phyloP scores from a whole-genome alignment of 345 rosid species.

The Raphanus sativus region DNA sequence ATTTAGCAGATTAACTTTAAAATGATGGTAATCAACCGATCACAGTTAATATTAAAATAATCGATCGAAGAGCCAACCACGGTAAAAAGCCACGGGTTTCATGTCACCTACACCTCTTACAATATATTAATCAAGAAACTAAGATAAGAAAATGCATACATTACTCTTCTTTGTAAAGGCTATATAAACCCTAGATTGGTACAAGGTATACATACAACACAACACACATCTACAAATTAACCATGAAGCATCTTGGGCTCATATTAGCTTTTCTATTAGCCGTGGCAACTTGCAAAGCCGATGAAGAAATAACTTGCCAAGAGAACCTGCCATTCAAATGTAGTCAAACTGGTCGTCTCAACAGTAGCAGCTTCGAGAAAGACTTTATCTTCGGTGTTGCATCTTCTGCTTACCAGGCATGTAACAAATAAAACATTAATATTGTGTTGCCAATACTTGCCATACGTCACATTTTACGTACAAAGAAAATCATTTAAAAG shows the following conservation, averaged over 20 bases:
- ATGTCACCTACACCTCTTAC: constrained; percentile 23
- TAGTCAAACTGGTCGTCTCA: neutral
- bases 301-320: constrained; percentile 19
- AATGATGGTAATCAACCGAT: neutral
- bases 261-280: constrained; percentile 10
- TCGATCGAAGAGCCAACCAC: neutral
- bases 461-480: neutral
- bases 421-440: neutral
- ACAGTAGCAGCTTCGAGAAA: neutral
- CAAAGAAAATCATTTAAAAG: neutral
- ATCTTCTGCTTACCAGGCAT: constrained; percentile 39
- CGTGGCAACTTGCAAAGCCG: constrained; percentile 11
- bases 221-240: neutral
- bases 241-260: constrained; percentile 17
- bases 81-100: constrained; percentile 20
- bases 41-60: neutral
- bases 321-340: constrained; percentile 21
- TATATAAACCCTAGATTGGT: constrained; percentile 35
- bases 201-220: constrained; percentile 3
- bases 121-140: neutral
- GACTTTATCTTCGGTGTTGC: constrained; percentile 32
- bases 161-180: neutral
- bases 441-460: neutral
- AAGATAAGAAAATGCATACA: neutral
- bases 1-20: neutral